Evolutionary conservation across 2,329 filamentous ascomycete species (phyloP).

Genomic region (Pseudocercospora fijiensis): DNA sequence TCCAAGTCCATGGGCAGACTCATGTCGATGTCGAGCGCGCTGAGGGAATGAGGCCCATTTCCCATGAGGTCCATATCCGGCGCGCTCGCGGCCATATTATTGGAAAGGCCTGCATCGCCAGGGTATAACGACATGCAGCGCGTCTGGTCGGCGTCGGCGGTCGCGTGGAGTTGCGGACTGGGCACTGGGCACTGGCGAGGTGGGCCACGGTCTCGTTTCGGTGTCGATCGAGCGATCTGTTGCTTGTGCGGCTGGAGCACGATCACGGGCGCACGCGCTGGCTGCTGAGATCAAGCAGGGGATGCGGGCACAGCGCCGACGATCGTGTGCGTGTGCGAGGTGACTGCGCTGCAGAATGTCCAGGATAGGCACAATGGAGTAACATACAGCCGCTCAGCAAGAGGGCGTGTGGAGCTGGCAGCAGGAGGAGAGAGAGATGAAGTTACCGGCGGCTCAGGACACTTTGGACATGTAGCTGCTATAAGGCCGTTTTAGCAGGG

Average conservation of each 20-base stretch:
- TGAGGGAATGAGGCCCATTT: slow-evolving; percentile 39
- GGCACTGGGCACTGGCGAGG: too few species aligned
- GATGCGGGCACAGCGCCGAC: slow-evolving; percentile 11
- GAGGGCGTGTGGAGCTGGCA: not conserved
- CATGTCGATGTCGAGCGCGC: slow-evolving; percentile 47
- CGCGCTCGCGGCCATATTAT: slow-evolving; percentile 21
- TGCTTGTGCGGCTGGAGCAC: slow-evolving; percentile 20
- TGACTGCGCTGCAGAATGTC: not conserved
- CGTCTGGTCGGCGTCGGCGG: slow-evolving; percentile 17
- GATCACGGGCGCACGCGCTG: slow-evolving; percentile 17
- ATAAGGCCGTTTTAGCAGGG: slow-evolving; percentile 1
- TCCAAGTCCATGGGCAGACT: slow-evolving; percentile 51
- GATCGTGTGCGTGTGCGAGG: not conserved
- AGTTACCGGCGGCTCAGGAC: not conserved
- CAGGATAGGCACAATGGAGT: not conserved
- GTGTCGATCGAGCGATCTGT: slow-evolving; percentile 25
- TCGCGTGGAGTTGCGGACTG: slow-evolving; percentile 9
- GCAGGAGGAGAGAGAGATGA: not conserved
- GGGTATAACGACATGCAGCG: slow-evolving; percentile 26
- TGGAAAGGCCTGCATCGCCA: slow-evolving; percentile 18
- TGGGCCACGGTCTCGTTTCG: slow-evolving; percentile 16
- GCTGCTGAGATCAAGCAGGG: slow-evolving; percentile 15
- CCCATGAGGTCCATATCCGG: slow-evolving; percentile 24
- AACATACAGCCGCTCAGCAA: not conserved
- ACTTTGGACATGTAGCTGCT: slow-evolving; percentile 1